Conservation (phyloP, 768 basidiomycete species). For the Podaxis sp. region DNA sequence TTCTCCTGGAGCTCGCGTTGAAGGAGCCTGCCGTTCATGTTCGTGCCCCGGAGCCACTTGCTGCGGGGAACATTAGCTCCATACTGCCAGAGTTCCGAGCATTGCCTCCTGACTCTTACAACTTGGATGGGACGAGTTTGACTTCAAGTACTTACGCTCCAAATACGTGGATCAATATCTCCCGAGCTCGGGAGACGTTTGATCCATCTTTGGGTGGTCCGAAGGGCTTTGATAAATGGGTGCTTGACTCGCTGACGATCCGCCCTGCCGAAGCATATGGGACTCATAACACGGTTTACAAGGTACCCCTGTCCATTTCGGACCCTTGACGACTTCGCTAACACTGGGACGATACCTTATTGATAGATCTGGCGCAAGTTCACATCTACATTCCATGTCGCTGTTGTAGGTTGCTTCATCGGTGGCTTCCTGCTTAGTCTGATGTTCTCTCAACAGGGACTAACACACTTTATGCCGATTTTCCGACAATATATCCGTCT, state of each 20-base stretch:
- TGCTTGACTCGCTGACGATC: constrained; percentile 57
- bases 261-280: constrained; percentile 70
- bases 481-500: constrained; percentile 59
- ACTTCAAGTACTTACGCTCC: constrained; percentile 43
- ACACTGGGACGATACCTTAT: background rate
- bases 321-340: background rate
- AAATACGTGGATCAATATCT: constrained; percentile 53
- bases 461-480: constrained; percentile 56
- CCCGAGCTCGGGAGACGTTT: constrained; percentile 53
- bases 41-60: constrained; percentile 39
- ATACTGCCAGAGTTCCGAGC: constrained; percentile 53
- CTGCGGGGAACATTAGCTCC: constrained; percentile 35
- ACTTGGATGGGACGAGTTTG: constrained; percentile 29
- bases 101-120: constrained; percentile 35
- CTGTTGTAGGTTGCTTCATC: constrained; percentile 36
- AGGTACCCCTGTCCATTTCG: constrained; percentile 36
- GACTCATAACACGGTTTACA: constrained; percentile 67
- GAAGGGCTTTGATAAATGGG: constrained; percentile 69
- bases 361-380: constrained; percentile 78
- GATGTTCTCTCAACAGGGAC: constrained; percentile 28
- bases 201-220: constrained; percentile 51
- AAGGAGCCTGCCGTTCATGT: constrained; percentile 63
- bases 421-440: background rate
- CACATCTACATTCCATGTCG: constrained; percentile 46
- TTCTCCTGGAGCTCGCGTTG: constrained; percentile 53